These are phyloP conservation scores for Diaporthe nobilis DNA, from an alignment of 2,329 filamentous ascomycete genomes.

Conservation along the genomic window DNA sequence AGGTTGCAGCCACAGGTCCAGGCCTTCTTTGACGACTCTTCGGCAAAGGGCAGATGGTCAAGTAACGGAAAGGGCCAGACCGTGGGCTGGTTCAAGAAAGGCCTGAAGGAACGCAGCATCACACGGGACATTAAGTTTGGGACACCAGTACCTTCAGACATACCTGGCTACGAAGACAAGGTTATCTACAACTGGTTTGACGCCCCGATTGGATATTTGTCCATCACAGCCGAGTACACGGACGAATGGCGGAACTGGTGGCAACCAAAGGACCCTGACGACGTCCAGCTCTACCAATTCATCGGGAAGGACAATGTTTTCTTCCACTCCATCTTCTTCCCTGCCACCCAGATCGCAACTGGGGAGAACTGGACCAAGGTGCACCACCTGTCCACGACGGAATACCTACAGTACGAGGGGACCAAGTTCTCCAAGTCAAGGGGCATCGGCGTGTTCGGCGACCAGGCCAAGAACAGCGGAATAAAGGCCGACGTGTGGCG, in stretches of 20 bases:
- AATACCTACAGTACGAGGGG: constrained; percentile 79
- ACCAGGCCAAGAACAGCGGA: constrained; percentile 78
- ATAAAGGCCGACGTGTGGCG: constrained; percentile 84
- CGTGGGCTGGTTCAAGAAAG: constrained; percentile 74
- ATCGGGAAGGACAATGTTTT: constrained; percentile 82
- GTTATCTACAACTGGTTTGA: constrained; percentile 83
- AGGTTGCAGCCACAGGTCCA: constrained; percentile 77
- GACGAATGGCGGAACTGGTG: constrained; percentile 82
- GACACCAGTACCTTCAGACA: constrained; percentile 40
- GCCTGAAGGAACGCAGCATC: constrained; percentile 77
- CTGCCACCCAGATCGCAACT: constrained; percentile 78
- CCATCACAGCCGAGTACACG: constrained; percentile 83
- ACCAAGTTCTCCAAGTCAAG: constrained; percentile 83
- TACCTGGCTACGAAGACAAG: constrained; percentile 51
- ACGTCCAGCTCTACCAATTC: constrained; percentile 83
- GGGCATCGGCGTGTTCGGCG: constrained; percentile 82
- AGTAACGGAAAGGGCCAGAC: constrained; percentile 73
- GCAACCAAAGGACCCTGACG: constrained; percentile 68
- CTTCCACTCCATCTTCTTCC: constrained; percentile 84
- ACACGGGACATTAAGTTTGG: constrained; percentile 82
- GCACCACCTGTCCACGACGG: constrained; percentile 79
- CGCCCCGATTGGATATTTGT: constrained; percentile 83
- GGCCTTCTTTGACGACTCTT: constrained; percentile 73
- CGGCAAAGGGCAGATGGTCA: constrained; percentile 73
- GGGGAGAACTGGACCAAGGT: constrained; percentile 81